These are phyloP conservation scores for Tylopilus rubrobrunneus DNA, from an alignment of 768 basidiomycete species.

Conservation along the genomic window DNA sequence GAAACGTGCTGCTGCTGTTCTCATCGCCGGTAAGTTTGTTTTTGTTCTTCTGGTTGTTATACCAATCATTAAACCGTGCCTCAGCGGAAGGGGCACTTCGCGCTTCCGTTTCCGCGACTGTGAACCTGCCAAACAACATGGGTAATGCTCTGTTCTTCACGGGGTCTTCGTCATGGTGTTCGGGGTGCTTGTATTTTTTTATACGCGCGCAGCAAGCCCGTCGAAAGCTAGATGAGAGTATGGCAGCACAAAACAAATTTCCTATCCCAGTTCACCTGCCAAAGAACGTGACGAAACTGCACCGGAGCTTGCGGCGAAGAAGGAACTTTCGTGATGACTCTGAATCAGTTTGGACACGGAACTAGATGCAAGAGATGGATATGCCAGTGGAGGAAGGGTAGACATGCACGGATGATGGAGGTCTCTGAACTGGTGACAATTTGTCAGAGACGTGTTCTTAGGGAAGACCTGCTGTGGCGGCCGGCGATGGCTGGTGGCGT, in stretches of 20 bases:
- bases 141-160: constrained; percentile 62
- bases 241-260: constrained; percentile 16
- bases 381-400: background rate
- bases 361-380: background rate
- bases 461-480: too few species aligned
- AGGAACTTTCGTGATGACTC: constrained; percentile 1
- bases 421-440: background rate
- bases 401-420: background rate
- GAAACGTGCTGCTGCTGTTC: constrained; percentile 63
- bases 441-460: too few species aligned
- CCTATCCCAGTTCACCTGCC: constrained; percentile 22
- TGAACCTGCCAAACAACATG: constrained; percentile 74
- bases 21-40: constrained; percentile 51
- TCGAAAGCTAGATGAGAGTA: constrained; percentile 59
- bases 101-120: constrained; percentile 41
- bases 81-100: constrained; percentile 68
- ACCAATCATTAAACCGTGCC: background rate
- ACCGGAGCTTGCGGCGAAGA: background rate
- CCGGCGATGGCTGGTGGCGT: too few species aligned
- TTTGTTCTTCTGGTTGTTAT: background rate
- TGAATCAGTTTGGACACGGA: background rate
- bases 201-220: constrained; percentile 60
- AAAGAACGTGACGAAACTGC: background rate
- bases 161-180: constrained; percentile 45
- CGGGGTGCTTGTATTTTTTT: constrained; percentile 47